These are phyloP conservation scores for Ceratopteris richardii DNA, from an alignment of 75 land plant species.

Conservation along the genomic window DNA sequence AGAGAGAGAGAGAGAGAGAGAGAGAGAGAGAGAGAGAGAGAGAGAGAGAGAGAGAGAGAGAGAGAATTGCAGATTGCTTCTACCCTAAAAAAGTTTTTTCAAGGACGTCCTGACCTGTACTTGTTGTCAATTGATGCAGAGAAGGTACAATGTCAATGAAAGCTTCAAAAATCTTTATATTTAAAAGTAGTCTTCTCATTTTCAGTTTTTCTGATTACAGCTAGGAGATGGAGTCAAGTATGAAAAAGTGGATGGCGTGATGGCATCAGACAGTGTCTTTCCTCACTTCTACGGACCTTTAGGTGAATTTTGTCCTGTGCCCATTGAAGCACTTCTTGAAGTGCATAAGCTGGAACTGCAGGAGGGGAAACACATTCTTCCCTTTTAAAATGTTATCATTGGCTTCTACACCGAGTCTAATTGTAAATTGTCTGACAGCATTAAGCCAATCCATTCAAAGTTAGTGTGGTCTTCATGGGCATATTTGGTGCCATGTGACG, in stretches of 20 bases:
- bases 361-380: background rate
- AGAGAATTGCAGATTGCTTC: background rate
- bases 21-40: no score
- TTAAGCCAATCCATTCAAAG: no score
- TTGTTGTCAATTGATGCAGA: background rate
- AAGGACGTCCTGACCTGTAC: background rate
- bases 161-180: no score
- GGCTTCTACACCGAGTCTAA: no score
- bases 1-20: no score
- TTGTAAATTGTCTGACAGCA: no score
- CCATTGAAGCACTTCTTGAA: background rate
- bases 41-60: no score
- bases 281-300: background rate
- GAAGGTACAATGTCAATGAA: background rate
- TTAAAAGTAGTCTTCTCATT: no score
- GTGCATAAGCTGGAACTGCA: constrained; percentile 1
- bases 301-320: background rate
- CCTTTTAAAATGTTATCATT: background rate
- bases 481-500: no score
- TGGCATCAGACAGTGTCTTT: background rate
- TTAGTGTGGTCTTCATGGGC: no score
- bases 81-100: background rate
- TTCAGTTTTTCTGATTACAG: background rate
- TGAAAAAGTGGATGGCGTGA: constrained; percentile 1
- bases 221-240: constrained; percentile 2